Percentiles rank a stretch among this genome's conserved stretches.
These are phyloP conservation scores for Actinomortierella ambigua DNA, from an alignment of 371 early-diverging fungal species.

Conservation along the genomic window DNA sequence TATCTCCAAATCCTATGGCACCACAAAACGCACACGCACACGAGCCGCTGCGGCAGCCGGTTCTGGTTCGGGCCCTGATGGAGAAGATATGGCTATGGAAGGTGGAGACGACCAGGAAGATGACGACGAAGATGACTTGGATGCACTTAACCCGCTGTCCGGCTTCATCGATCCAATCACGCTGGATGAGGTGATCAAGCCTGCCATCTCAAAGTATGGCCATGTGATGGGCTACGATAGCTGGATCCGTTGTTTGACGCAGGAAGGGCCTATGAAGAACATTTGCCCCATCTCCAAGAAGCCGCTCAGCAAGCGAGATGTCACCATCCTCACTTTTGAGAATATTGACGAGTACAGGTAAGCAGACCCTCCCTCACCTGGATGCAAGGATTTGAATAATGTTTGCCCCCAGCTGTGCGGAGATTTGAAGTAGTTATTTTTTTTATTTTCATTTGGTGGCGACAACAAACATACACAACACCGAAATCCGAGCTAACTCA, in stretches of 20 bases:
- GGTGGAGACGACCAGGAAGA: slow-evolving; percentile 35
- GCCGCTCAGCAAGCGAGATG: slow-evolving; percentile 87
- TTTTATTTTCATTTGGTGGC: neutral
- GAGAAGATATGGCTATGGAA: slow-evolving; percentile 23
- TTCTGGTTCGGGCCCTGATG: slow-evolving; percentile 17
- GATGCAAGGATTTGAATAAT: neutral
- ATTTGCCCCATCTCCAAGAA: slow-evolving; percentile 95
- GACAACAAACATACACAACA: neutral
- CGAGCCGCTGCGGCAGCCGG: slow-evolving; percentile 20
- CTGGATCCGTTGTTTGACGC: slow-evolving; percentile 91
- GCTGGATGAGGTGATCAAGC: slow-evolving; percentile 86
- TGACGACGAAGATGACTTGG: slow-evolving; percentile 42
- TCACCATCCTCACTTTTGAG: slow-evolving; percentile 81
- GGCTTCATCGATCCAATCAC: slow-evolving; percentile 95
- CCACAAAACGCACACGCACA: slow-evolving; percentile 52
- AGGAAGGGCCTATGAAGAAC: slow-evolving; percentile 76
- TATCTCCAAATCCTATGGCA: slow-evolving; percentile 56
- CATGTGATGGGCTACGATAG: slow-evolving; percentile 95
- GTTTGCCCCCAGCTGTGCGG: neutral
- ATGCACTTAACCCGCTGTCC: slow-evolving; percentile 81
- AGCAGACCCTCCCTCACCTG: neutral
- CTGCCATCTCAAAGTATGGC: slow-evolving; percentile 95
- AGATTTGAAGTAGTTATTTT: neutral
- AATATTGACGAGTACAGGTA: slow-evolving; percentile 85
- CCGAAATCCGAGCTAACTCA: neutral